Base-by-base conservation (phyloP, 352 stramenopile species). In the Pythium volutum region DNA sequence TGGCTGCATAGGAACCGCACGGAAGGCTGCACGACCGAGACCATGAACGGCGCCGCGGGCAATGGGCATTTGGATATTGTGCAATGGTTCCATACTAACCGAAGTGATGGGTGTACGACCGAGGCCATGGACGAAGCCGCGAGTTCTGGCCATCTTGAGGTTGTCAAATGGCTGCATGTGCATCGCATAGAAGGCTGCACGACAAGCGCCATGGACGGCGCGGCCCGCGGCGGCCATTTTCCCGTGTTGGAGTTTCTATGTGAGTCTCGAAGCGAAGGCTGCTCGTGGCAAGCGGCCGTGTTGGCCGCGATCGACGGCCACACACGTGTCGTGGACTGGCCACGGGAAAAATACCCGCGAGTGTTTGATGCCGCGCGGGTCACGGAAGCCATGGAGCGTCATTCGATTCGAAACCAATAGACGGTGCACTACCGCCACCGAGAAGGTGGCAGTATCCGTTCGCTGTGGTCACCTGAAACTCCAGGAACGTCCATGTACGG, bases 121-220 rank as follows among this genome's bases (percentile, higher is more conserved):
- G n/a, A 34, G 0, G 53, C 61, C 1, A 67, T 67, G 45, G 61
- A 67, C 33, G 26, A 39, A 14, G 59, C 59, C 4, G 50, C 59
- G 11, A 15, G 12, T 14, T 48, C 27, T 16, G 50, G 50, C 10
- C 59, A 66, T 29, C 18, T 54, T 9, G 33, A 60, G 9, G 38
- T 64, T 4, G 34, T 64, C 31, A 53, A 58, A 25, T 64, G 47
- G 38, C 36, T 64, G 0, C 47, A 64, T 18, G 22, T 20, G 3
- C 22, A 64, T 38, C 45, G 25, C 2, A 41, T 36, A 18, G 57
- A 58, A 20, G 57, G 57, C n/a, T 64, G 59, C n/a, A 43, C 52
- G 27, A 18, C 15, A 0, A 18, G 14, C 2, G 54, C 53, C 2
- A 69, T 69, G 26, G 54, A 64, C 45, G 27, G 26, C 3, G 60